Evolutionary conservation across 306 rosid species (phyloP).

Genomic region (Ormosia semicastrata): DNA sequence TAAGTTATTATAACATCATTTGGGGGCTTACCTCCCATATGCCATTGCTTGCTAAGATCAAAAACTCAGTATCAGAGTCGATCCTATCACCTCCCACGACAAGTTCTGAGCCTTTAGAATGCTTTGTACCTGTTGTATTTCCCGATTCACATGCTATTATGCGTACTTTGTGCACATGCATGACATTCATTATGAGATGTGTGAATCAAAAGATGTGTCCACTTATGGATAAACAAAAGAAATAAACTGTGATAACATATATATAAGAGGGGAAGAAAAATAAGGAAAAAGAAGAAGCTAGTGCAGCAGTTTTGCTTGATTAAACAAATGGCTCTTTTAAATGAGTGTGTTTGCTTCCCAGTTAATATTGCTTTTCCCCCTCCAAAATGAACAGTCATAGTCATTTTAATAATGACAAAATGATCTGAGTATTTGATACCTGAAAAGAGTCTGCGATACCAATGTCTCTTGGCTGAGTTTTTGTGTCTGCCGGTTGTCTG

Average conservation of each 20-base stretch:
- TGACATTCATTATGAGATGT: constrained; percentile 13
- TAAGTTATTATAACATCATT: not conserved
- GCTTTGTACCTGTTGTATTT: constrained; percentile 23
- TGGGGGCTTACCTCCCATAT: constrained; percentile 75
- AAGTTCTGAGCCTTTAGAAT: constrained; percentile 48
- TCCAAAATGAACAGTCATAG: not conserved
- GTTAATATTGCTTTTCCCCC: not conserved
- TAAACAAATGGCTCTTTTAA: not conserved
- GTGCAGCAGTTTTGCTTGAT: not conserved
- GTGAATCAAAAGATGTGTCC: not conserved
- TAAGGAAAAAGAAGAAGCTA: not conserved
- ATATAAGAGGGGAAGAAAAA: not conserved
- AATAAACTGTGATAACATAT: not conserved
- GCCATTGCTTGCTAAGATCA: constrained; percentile 75
- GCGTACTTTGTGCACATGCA: constrained; percentile 16
- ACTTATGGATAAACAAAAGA: not conserved
- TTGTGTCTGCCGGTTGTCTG: constrained; percentile 34
- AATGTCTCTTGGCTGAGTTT: constrained; percentile 34
- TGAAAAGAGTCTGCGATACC: constrained; percentile 55
- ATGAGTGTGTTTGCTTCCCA: not conserved
- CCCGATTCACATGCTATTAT: constrained; percentile 25
- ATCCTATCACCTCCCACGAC: constrained; percentile 54
- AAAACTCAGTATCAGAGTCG: constrained; percentile 58
- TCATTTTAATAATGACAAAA: not conserved
- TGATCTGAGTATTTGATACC: constrained; percentile 36